These are phyloP conservation scores for Saccharomyces hybrid DNA, from an alignment of 1,139 yeast genomes.

Conservation along the genomic window DNA sequence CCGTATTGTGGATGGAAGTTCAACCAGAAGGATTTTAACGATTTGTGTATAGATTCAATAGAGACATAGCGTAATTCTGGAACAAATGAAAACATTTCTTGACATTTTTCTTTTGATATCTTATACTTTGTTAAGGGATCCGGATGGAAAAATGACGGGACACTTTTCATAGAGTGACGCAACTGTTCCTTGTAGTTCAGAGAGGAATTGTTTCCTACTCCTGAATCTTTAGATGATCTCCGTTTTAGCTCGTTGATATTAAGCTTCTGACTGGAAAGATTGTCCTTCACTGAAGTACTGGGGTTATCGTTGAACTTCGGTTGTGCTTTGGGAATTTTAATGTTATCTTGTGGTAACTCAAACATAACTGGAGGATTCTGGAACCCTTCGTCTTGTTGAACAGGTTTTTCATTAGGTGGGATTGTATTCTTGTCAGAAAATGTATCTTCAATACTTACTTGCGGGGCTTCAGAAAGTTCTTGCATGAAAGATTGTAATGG, in stretches of 20 bases:
- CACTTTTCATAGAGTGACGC: slow-evolving; percentile 12
- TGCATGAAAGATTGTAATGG: slow-evolving; percentile 24
- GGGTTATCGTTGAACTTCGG: slow-evolving; percentile 10
- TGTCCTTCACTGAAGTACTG: slow-evolving; percentile 14
- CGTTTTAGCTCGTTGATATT: slow-evolving; percentile 17
- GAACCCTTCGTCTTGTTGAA: not conserved
- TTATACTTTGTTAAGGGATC: slow-evolving; percentile 12
- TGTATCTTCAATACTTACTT: slow-evolving; percentile 3
- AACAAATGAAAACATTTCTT: slow-evolving; percentile 17
- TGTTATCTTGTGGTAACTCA: not conserved
- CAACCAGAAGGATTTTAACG: slow-evolving; percentile 43
- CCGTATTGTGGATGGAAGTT: slow-evolving; percentile 57
- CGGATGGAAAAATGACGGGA: slow-evolving; percentile 19
- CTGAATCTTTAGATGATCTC: slow-evolving; percentile 7
- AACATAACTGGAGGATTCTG: not conserved
- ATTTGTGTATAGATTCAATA: slow-evolving; percentile 22
- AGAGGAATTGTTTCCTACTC: slow-evolving; percentile 1
- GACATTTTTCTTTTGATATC: slow-evolving; percentile 12
- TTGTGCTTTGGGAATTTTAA: not conserved
- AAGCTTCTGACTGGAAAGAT: slow-evolving; percentile 16
- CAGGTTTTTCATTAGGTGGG: not conserved
- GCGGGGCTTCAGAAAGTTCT: slow-evolving; percentile 15
- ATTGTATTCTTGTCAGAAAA: not conserved
- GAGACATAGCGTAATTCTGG: slow-evolving; percentile 24
- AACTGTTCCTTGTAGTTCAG: slow-evolving; percentile 9